Evolutionary conservation across 2,329 filamentous ascomycete genomes (phyloP), one percentile per base, ranked within the genome.

Genomic region (Ambrosiella beaveri): DNA sequence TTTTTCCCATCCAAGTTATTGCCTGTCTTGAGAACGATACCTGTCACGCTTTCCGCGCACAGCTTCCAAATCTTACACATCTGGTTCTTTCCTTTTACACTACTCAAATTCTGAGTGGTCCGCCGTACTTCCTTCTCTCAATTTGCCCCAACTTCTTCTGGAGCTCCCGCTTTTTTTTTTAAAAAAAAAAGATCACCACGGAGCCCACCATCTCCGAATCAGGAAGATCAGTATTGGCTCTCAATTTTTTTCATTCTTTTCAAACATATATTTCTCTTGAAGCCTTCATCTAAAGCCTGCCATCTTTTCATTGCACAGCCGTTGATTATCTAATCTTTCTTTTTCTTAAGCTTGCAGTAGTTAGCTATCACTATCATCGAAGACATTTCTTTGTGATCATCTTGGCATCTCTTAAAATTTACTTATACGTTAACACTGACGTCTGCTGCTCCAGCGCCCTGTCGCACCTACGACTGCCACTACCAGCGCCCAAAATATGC

Each of bases 71-170:
- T 27, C 39, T 41, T n/a, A 41, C 2, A n/a, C 11, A 5, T 27
- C 47, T 19, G 47, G 47, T 51, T 51, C 47, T 51, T 51, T 51
- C 47, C 47, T 51, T 51, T 51, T 27, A 47, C n/a, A 41, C n/a
- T 19, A 35, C 47, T 51, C 47, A 51, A 51, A 51, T 35, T 51
- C 27, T 51, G 27, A 3, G 44, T 47, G 44, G 44, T 19, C 44
- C n/a, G n/a, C 44, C 44, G 44, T 11, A 12, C 19, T 51, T 27
- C 47, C 19, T 36, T 7, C 15, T 11, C 47, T 51, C 9, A 51
- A 15, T 36, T 51, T n/a, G 17, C 7, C 39, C 39, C 39, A 41
- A n/a, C 39, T 41, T 6, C 15, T 49, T 15, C 45, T 11, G 17
- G 45, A n/a, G 11, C 15, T 49, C 45, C 45, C 8, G 3, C 45